Evolutionary conservation across 2,329 filamentous ascomycete genomes (phyloP), one percentile per base, ranked within the genome.

Genomic region (Talaromyces sp.): DNA sequence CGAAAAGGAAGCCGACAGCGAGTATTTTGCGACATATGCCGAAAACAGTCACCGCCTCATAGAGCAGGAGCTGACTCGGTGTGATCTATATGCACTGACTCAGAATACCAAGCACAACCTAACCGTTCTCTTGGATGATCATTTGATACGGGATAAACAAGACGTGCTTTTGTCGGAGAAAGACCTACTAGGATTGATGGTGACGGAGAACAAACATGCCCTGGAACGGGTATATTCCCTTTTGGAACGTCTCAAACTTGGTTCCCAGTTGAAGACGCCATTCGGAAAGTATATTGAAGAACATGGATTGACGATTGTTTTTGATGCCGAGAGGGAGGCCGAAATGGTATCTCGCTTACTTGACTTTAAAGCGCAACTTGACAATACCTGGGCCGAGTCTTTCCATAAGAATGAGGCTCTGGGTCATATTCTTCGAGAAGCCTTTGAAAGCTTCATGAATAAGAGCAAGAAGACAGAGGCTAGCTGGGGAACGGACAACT

Each of bases 361-460:
- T 9, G 86, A 89, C 30, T 85, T 99, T 67, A 93, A 96, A 72
- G 85, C 87, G 55, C 85, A 88, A 34, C 80, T 97, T 8, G 92
- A 97, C 70, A 78, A 87, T 47, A 87, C 94, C 67, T 89, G 92
- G 72, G 85, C 87, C 47, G 85, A 89, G 56, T 88, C 92, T 0
- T 97, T 99, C 70, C 82, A 84, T 54, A 87, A 86, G 59, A 86
- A 96, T 67, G 86, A 92, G n/a, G 83, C 86, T 27, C 87, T 98
- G 56, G 84, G 87, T 0, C 90, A 93, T 73, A 86, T 84, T 10
- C 82, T 99, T 67, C 86, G 95, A 61, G 92, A 97, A 69, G 85
- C 91, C 0, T 98, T 99, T 71, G 88, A 90, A 59, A 84, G 82
- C 0, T 97, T 98, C 69, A 96, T 99, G 82, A 99, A 99, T 74